Percentiles rank a stretch among this genome's conserved stretches.
phyloP scores from a whole-genome alignment of 1,284 basidiomycete species.

The Cryptococcus neoformans region DNA sequence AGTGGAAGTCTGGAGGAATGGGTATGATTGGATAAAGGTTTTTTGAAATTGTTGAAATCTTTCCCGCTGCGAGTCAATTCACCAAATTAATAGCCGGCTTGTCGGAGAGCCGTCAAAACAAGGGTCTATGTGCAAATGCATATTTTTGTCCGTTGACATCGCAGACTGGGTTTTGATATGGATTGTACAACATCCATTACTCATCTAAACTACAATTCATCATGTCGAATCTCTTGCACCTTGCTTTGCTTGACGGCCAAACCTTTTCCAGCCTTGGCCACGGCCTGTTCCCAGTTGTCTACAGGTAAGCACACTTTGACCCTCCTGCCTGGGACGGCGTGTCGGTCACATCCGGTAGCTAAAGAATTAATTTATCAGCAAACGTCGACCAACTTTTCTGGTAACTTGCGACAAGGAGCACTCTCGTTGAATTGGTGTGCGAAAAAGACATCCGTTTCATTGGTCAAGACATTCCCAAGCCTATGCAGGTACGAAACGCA shows the following conservation, averaged over 20 bases:
- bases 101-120: no score
- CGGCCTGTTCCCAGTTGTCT: conserved; percentile 19
- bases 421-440: conserved; percentile 31
- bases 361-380: not conserved
- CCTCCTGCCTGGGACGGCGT: conserved; percentile 14
- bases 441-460: conserved; percentile 30
- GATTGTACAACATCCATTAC: no score
- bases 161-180: no score
- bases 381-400: no score
- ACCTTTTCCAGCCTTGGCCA: conserved; percentile 21
- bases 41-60: no score
- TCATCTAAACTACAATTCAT: conserved; percentile 6
- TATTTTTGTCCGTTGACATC: no score
- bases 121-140: no score
- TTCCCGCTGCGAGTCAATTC: no score
- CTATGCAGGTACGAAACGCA: not conserved
- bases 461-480: conserved; percentile 27
- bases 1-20: no score
- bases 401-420: conserved; percentile 24
- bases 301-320: conserved; percentile 19
- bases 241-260: conserved; percentile 7
- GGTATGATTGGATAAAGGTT: no score
- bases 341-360: conserved; percentile 22
- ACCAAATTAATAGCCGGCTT: no score
- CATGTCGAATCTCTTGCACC: conserved; percentile 1